These are phyloP conservation scores for Tuber calosporum DNA, from an alignment of 495 filamentous ascomycete genomes.

Conservation along the genomic window DNA sequence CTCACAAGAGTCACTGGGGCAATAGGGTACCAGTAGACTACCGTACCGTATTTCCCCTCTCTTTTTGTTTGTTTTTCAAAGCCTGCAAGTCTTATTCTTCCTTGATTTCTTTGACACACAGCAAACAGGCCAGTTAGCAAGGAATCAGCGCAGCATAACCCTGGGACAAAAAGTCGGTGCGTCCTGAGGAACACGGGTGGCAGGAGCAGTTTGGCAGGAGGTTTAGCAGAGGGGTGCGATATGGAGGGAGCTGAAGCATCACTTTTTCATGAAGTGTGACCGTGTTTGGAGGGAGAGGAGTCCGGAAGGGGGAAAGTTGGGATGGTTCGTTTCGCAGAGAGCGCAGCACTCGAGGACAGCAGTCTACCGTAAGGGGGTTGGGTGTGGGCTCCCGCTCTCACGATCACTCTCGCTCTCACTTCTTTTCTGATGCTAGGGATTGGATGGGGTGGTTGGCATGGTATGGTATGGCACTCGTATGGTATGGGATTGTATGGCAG, in stretches of 20 bases:
- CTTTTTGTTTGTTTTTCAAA: neutral
- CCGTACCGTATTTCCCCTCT: neutral
- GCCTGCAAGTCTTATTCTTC: neutral
- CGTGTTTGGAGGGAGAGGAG: constrained; percentile 8
- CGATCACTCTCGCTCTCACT: neutral
- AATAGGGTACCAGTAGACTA: neutral
- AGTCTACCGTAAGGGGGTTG: constrained; percentile 12
- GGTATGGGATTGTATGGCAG: too few species aligned
- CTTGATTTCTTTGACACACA: constrained; percentile 13
- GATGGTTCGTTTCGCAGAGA: neutral
- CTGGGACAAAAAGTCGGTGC: constrained; percentile 18
- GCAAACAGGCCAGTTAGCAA: constrained; percentile 9
- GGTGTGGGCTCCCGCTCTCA: constrained; percentile 4
- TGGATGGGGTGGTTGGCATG: constrained; percentile 7
- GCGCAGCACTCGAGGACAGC: neutral
- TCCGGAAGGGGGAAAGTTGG: constrained; percentile 13
- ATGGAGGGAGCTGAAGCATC: neutral
- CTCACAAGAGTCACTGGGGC: constrained; percentile 1
- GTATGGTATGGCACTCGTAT: constrained; percentile 17
- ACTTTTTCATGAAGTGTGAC: constrained; percentile 8
- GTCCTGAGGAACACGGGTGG: constrained; percentile 30
- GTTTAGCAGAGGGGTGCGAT: constrained; percentile 9
- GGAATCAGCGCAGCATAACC: constrained; percentile 23
- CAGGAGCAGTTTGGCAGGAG: neutral
- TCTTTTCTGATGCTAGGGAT: constrained; percentile 9